These are phyloP conservation scores for Globisporangium cystogenes DNA, from an alignment of 352 stramenopile genomes.

Conservation along the genomic window DNA sequence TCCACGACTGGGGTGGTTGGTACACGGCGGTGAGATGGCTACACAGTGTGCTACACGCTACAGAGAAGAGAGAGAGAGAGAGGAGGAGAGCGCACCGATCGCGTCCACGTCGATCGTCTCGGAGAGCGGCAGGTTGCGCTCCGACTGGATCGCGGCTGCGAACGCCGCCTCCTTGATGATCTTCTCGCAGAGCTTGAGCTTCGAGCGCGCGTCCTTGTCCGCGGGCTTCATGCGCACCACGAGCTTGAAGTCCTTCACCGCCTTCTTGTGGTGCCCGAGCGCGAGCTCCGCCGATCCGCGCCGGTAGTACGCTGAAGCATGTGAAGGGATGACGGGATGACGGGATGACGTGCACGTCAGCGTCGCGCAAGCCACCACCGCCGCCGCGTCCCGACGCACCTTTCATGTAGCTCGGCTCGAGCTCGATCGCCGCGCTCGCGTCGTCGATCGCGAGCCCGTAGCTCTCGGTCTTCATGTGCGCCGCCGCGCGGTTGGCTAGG, in stretches of 20 bases:
- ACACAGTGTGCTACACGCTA: too few species aligned
- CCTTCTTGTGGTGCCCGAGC: slow-evolving; percentile 95
- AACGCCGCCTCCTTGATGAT: slow-evolving; percentile 96
- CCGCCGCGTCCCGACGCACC: too few species aligned
- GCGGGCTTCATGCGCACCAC: slow-evolving; percentile 95
- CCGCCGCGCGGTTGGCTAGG: slow-evolving; percentile 93
- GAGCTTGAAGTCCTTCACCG: slow-evolving; percentile 96
- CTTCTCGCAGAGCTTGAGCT: slow-evolving; percentile 97
- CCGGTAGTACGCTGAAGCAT: slow-evolving; percentile 97
- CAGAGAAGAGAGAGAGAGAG: too few species aligned
- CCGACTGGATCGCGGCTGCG: slow-evolving; percentile 94
- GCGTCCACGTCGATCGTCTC: slow-evolving; percentile 90
- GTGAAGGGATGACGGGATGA: too few species aligned
- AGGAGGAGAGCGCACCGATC: slow-evolving; percentile 56
- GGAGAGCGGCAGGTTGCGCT: slow-evolving; percentile 90
- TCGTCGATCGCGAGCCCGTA: slow-evolving; percentile 98
- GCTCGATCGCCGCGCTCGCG: slow-evolving; percentile 90
- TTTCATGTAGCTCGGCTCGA: slow-evolving; percentile 97
- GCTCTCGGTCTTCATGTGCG: slow-evolving; percentile 98
- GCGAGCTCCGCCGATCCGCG: slow-evolving; percentile 95
- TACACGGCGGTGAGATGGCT: too few species aligned
- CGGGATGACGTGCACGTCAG: too few species aligned
- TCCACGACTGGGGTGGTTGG: slow-evolving; percentile 86
- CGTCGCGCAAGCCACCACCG: too few species aligned
- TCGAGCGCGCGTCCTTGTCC: slow-evolving; percentile 89